Evolutionary conservation across 768 basidiomycete genomes (phyloP), one percentile per base, ranked within the genome.

Genomic region (Phaeotremella fagi): DNA sequence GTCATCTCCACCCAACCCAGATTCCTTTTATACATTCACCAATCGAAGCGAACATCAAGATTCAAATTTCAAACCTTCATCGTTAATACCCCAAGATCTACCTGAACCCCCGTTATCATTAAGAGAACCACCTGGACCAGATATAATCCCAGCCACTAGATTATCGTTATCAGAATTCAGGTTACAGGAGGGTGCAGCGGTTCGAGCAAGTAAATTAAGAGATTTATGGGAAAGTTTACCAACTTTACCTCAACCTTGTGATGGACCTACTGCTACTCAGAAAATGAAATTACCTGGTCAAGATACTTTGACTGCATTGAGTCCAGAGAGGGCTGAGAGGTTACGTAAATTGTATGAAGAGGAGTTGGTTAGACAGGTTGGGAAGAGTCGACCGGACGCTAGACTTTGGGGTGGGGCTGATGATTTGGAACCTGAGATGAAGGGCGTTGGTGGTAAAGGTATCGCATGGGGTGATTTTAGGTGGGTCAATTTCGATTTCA

Each of bases 311-410:
- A 66, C 63, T 18, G 68, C 67, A 11, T 48, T 84, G 57, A 82
- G 76, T 41, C 73, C 73, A 31, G 81, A 82, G 65, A 70, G 80
- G 54, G 88, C 85, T 15, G 80, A 83, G 62, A 75, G 79, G 64
- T 76, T 88, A 61, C 78, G 82, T 63, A 80, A 78, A 43, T 80
- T 83, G 75, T 94, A 94, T 76, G 83, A 87, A 61, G 80, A 81
- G 61, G 90, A 94, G 70, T 76, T 95, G 36, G 75, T 85, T 52
- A 77, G 60, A n/a, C 56, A 72, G 45, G 70, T 70, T 57, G 62
- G 52, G 36, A 61, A 68, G 53, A 58, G 66, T 11, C 45, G 71
- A 51, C 67, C 71, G 15, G 59, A 65, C 26, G 72, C 72, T 27
- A 60, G 66, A 36, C 55, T 74, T 46, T 74, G 72, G 72, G 72